Base-by-base conservation (phyloP, 345 rosid genomes). In the Angophora floribunda region DNA sequence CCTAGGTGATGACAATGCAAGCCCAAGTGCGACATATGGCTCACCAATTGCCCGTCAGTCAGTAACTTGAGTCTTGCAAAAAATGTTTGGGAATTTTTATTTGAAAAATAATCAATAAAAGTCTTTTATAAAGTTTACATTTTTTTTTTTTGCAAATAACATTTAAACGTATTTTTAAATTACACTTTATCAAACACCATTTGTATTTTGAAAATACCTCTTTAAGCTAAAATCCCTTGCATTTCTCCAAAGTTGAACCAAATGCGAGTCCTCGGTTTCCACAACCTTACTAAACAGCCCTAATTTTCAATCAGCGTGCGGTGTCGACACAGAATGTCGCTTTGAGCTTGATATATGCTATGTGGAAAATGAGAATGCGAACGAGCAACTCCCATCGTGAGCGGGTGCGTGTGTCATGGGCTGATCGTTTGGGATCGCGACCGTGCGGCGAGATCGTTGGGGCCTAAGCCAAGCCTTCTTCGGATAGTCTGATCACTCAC, bases 41-140 rank as follows among this genome's bases (percentile, higher is more conserved):
- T 59, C 14, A 28, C 32, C 32, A 26, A 26, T 28, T 59, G 30
- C 15, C 67, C 32, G 26, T 3, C 1, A 15, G 26, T 2, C 1
- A n/a, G n/a, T n/a, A n/a, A 0, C 28, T 0, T 11, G 15, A 59
- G 67, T 1, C 67, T 59, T 0, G 14, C 0, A 0, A 28, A 0
- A 59, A 26, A 26, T 26, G 7, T 26, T 59, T 59, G 15, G 26
- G 15, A 3, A 26, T 59, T 26, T 59, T 59, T 16, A 14, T 26
- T 26, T 22, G 9, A 24, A 24, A 24, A 24, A 7, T 3, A 26
- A 26, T 1, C 26, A 59, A 26, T 7, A 26, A 26, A 24, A 1
- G n/a, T 24, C 26, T 57, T 57, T 59, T 59, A 59, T 14, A 26
- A 26, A 26, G 67, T 59, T 30, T 59, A 26, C n/a, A n/a, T n/a